Conservation (phyloP, 2,329 filamentous ascomycete genomes). For the Colletotrichum coccodes region DNA sequence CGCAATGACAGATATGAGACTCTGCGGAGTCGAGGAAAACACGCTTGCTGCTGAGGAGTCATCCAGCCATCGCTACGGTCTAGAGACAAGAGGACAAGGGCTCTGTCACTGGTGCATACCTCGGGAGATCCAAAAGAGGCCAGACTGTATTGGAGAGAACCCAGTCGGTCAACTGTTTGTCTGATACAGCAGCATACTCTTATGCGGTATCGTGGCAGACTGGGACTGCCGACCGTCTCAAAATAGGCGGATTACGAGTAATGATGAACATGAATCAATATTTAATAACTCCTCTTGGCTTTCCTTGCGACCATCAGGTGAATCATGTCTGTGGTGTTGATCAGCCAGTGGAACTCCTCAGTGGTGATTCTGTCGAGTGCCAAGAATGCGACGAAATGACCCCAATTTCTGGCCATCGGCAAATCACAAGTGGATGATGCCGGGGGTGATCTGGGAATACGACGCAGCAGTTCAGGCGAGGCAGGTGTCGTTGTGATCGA, state of each 20-base stretch:
- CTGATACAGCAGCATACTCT: not conserved
- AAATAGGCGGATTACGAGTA: conserved; percentile 5
- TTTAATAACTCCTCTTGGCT: not conserved
- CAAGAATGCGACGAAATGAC: conserved; percentile 14
- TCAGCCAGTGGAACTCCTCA: not conserved
- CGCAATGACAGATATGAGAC: not conserved
- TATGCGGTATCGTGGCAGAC: conserved; percentile 8
- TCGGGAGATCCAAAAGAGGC: not conserved
- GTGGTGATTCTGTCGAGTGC: not conserved
- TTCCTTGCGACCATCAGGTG: not conserved
- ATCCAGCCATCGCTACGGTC: not conserved
- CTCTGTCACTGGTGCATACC: not conserved
- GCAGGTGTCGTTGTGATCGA: not conserved
- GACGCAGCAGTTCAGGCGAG: not conserved
- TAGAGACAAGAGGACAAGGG: not conserved
- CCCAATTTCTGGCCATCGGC: not conserved
- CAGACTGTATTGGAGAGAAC: not conserved
- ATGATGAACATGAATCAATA: conserved; percentile 13
- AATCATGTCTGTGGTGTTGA: not conserved
- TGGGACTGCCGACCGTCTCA: conserved; percentile 1
- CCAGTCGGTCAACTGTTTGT: not conserved
- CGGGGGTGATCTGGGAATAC: not conserved
- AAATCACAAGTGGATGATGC: not conserved
- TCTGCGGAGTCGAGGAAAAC: conserved; percentile 7
- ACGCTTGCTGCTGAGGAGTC: not conserved